Percentiles rank a stretch among this genome's conserved stretches.
phyloP scores from a whole-genome alignment of 2,329 filamentous ascomycete genomes.

The Neodidymelliopsis sp. region DNA sequence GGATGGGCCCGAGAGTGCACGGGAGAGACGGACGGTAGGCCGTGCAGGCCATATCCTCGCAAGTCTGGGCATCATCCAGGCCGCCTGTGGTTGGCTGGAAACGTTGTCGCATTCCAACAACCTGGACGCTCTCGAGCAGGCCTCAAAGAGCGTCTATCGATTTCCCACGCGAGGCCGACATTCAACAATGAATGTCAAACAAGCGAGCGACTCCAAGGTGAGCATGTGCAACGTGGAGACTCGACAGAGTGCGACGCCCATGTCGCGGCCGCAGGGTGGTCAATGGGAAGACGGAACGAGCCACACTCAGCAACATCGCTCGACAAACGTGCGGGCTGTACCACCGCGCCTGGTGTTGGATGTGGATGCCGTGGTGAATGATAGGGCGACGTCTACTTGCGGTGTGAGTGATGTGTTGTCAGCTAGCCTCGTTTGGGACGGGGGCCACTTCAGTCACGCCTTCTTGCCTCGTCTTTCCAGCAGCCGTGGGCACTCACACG shows the following conservation, averaged over 20 bases:
- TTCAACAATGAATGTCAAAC: conserved; percentile 22
- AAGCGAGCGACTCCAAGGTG: conserved; percentile 30
- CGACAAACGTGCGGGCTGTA: conserved; percentile 48
- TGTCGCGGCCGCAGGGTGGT: conserved; percentile 43
- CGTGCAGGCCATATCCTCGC: conserved; percentile 33
- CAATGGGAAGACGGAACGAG: conserved; percentile 31
- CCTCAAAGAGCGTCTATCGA: conserved; percentile 17
- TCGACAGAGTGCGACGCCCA: conserved; percentile 45
- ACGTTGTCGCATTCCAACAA: conserved; percentile 29
- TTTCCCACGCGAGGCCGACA: conserved; percentile 25
- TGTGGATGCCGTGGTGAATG: conserved; percentile 40
- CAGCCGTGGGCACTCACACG: conserved; percentile 32
- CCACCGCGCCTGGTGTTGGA: conserved; percentile 44
- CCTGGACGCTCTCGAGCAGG: conserved; percentile 25
- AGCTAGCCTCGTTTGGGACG: conserved; percentile 13
- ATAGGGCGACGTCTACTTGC: conserved; percentile 44
- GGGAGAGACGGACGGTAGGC: conserved; percentile 48
- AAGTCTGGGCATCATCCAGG: conserved; percentile 24
- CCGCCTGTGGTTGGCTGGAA: conserved; percentile 32
- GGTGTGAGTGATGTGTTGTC: conserved; percentile 51
- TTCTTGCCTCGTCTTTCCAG: conserved; percentile 30
- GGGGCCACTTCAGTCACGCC: conserved; percentile 39
- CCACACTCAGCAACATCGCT: conserved; percentile 29
- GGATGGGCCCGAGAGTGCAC: conserved; percentile 39
- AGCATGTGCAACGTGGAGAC: conserved; percentile 50